Percentiles rank a stretch among this genome's conserved stretches.
phyloP scores from a whole-genome alignment of 345 rosid genomes.

The Trapa bicornis region DNA sequence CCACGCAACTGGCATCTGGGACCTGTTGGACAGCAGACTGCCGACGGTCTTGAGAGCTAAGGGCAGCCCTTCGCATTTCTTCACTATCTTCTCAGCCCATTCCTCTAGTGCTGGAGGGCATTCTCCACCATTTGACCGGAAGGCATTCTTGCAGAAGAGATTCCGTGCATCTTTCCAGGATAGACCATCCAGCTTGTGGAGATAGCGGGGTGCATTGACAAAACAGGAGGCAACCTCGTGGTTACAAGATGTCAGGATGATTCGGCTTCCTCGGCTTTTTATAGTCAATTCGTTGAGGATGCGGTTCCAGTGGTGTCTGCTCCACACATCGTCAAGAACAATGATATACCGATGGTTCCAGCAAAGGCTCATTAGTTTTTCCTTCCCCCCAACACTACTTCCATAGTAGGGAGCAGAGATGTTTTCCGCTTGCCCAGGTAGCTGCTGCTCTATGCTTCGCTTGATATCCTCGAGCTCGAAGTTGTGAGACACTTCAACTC shows the following conservation, averaged over 20 bases:
- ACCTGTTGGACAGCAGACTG: slow-evolving; percentile 1
- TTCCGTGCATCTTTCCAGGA: neutral
- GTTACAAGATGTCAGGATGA: slow-evolving; percentile 5
- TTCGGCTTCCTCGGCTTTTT: slow-evolving; percentile 4
- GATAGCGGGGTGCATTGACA: neutral
- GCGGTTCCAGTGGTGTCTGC: neutral
- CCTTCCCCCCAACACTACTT: neutral
- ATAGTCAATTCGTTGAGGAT: neutral
- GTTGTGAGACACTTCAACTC: slow-evolving; percentile 7
- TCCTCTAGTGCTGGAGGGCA: slow-evolving; percentile 6
- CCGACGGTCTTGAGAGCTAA: slow-evolving; percentile 5
- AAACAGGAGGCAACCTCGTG: neutral
- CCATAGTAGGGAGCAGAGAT: neutral
- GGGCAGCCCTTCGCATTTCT: slow-evolving; percentile 12
- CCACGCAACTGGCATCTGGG: neutral
- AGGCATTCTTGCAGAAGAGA: slow-evolving; percentile 11
- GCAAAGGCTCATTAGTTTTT: neutral
- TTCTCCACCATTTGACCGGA: neutral
- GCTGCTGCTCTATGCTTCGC: neutral
- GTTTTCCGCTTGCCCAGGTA: neutral
- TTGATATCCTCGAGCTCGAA: slow-evolving; percentile 9
- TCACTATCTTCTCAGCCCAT: neutral
- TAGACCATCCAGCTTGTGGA: slow-evolving; percentile 2
- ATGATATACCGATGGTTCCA: neutral
- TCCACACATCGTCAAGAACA: slow-evolving; percentile 17